phyloP scores from a whole-genome alignment of 495 filamentous ascomycete species.

The Hypoxylon rickii region DNA sequence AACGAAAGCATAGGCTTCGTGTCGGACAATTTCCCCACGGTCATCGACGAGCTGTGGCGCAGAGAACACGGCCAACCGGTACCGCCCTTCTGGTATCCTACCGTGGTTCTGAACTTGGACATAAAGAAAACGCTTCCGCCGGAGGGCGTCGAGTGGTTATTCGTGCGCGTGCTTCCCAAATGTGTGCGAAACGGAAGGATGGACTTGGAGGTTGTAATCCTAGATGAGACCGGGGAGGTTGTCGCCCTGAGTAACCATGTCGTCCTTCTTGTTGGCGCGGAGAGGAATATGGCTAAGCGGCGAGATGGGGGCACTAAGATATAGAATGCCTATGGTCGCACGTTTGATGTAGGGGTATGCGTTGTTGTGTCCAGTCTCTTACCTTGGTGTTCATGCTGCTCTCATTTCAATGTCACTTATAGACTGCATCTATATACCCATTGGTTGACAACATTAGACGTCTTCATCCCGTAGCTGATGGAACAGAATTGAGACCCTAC shows the following conservation, averaged over 20 bases:
- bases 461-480: too few relatives aligned
- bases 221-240: constrained; percentile 60
- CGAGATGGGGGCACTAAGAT: constrained; percentile 34
- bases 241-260: constrained; percentile 67
- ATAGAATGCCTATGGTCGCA: not conserved
- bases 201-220: constrained; percentile 63
- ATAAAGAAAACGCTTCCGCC: constrained; percentile 65
- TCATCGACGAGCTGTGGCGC: constrained; percentile 26
- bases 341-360: too few relatives aligned
- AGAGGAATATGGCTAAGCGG: constrained; percentile 55
- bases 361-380: too few relatives aligned
- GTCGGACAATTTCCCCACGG: constrained; percentile 59
- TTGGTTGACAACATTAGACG: too few relatives aligned
- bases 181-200: constrained; percentile 62
- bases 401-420: too few relatives aligned
- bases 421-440: too few relatives aligned
- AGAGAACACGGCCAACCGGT: constrained; percentile 29
- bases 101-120: constrained; percentile 67
- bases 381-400: too few relatives aligned
- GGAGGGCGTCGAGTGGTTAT: constrained; percentile 68
- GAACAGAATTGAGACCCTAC: too few relatives aligned
- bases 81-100: constrained; percentile 71
- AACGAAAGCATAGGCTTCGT: constrained; percentile 61
- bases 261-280: constrained; percentile 58
- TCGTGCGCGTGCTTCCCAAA: constrained; percentile 59